phyloP scores from a whole-genome alignment of 2,329 filamentous ascomycete species.

The Penicillium polonicum region DNA sequence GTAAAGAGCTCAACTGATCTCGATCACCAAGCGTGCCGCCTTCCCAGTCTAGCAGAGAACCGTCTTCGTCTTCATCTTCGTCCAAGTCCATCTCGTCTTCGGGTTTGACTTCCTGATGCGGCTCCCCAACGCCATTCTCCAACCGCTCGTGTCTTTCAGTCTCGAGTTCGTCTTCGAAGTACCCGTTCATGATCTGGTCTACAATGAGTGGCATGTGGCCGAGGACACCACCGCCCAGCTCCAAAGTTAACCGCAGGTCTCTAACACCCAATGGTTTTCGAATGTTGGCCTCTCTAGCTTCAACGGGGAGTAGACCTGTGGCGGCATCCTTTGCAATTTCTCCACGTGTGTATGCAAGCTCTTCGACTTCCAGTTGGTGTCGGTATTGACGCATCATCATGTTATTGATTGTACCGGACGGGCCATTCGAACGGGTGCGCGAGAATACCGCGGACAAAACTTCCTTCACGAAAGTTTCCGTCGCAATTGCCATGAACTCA shows the following conservation, averaged over 20 bases:
- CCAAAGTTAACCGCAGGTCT: conserved; percentile 73
- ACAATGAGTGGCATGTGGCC: conserved; percentile 74
- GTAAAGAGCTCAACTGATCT: conserved; percentile 39
- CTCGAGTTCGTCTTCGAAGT: conserved; percentile 74
- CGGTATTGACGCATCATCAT: conserved; percentile 79
- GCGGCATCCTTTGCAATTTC: conserved; percentile 69
- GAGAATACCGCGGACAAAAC: conserved; percentile 56
- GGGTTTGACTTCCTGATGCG: conserved; percentile 21
- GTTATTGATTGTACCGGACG: conserved; percentile 65
- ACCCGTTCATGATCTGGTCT: conserved; percentile 67
- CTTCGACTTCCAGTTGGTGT: conserved; percentile 71
- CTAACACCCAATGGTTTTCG: conserved; percentile 71
- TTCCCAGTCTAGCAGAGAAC: conserved; percentile 38
- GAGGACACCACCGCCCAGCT: conserved; percentile 72
- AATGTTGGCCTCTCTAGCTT: conserved; percentile 72
- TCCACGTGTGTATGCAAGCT: conserved; percentile 69
- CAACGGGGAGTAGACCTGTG: conserved; percentile 74
- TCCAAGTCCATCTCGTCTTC: conserved; percentile 45
- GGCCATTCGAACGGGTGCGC: conserved; percentile 56
- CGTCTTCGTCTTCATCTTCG: conserved; percentile 31
- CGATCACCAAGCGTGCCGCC: conserved; percentile 37
- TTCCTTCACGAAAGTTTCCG: conserved; percentile 64
- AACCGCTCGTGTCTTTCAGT: conserved; percentile 38
- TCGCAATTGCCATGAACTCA: conserved; percentile 60
- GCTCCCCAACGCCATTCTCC: conserved; percentile 25